Evolutionary conservation across 805 yeast species (phyloP), one percentile per base, ranked within the genome.

Genomic region (Brettanomyces bruxellensis): DNA sequence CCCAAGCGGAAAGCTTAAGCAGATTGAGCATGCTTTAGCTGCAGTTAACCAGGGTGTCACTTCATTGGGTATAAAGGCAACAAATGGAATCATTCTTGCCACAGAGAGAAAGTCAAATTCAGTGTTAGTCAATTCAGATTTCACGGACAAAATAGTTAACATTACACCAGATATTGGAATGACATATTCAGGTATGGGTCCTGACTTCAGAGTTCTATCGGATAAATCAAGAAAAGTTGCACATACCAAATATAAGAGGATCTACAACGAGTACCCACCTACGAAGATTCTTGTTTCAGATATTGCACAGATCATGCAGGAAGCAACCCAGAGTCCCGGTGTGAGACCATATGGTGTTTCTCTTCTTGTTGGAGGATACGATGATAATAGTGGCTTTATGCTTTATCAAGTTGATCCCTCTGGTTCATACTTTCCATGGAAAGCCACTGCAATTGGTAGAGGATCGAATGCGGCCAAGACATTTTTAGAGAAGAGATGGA

Each of bases 261-360:
- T 90, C 50, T 93, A 91, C 70, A 90, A 91, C 63, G 98, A 93
- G 67, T 87, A 93, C 66, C 99, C 99, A 11, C 97, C 98, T 40
- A 93, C 96, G 3, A 86, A 87, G 62, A 84, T 91, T 53, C 72
- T 93, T 56, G 98, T 93, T 25, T 86, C 90, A 51, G 96, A 93
- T 64, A 80, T 93, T 54, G 99, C 99, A 45, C 86, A 86, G 60
- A 83, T 89, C 45, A 95, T 93, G 87, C 99, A 93, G 67, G 97
- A 91, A 65, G 90, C 95, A n/a, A 93, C 98, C 2, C 99, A 93
- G 64, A 82, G 89, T 45, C 99, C 97, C 44, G 99, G 99, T 67
- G 96, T 93, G 52, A 80, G 99, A 63, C 99, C 99, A n/a, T 93
- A 81, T 64, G 99, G 99, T 50, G 97, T 95, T 23, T 87, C 96